Evolutionary conservation across 148 eudicot genomes (phyloP), one percentile per base, ranked within the genome.

Genomic region (Chenopodium album): DNA sequence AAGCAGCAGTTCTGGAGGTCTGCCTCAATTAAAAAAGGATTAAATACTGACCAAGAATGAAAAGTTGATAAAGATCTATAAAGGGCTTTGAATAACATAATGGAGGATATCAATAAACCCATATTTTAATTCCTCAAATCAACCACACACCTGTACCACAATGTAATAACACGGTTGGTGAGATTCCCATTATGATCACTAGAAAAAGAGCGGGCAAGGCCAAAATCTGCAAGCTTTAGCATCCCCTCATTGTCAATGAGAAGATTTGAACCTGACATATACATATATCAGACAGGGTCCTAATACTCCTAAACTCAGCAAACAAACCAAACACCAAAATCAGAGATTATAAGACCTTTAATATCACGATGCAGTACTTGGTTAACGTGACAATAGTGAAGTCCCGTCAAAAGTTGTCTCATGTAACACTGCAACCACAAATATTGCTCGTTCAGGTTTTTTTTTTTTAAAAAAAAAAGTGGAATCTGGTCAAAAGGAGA

Each of bases 321-420:
- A 79, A 44, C 9, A 26, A 77, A 77, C 52, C 70, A 28, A 82
- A 77, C 23, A 64, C 19, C 8, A 71, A 44, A 70, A 63, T 54
- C 34, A 19, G 69, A 41, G 52, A 31, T 8, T 2, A 8, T 41
- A 26, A 77, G 46, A 92, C 98, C 97, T 91, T 94, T 94, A 63
- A 94, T 92, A 77, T 94, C 98, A 78, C 97, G 91, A 86, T 94
- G 98, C 56, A 94, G 88, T 8, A 94, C 98, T 88, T 94, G 95
- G 83, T 94, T 94, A 13, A 91, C 89, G 82, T 94, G 98, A 85
- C 98, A 94, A 84, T 94, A 93, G 81, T 94, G 97, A 60, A 94
- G 97, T 77, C 98, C 98, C 7, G 95, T 94, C 80, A 94, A 86
- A 78, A 93, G 92, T 79, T 92, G 98, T 83, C 85, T 93, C 97